Base-by-base conservation (phyloP, 805 yeast species). In the Scheffersomyces coipomensis region DNA sequence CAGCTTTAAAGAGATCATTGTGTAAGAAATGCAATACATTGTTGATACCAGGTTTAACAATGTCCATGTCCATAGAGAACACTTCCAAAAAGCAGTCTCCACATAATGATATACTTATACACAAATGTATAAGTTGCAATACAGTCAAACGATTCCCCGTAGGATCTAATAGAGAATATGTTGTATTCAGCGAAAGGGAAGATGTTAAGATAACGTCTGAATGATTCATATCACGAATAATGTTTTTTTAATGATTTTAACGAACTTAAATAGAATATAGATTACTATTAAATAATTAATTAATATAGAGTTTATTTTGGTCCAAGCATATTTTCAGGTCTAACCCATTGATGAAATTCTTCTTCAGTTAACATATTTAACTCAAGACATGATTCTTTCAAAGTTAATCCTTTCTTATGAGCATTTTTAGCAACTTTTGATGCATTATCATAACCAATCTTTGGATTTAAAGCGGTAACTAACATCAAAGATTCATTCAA, bases 21-120 rank as follows among this genome's bases (percentile, higher is more conserved):
- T 88, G 96, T 60, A 87, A 86, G 49, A 63, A 62, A 26, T 88
- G 96, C 58, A 61, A 74, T 33, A 56, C 79, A 7, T 43, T 75
- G 8, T 62, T 75, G 44, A 51, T 78, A 1, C 79, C 83, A 0
- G 83, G 81, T 0, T 36, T 66, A 13, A 69, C 73, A 15, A 51
- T 73, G 35, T 34, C 55, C 1, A 47, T 68, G 2, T 55, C 64
- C 16, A 39, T 82, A 1, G 67, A 60, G 24, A 79, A 81, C 50
- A 37, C 36, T 12, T 73, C 78, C 15, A 68, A 63, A 33, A 27
- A 37, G 0, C 34, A 58, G 22, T 24, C 48, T 1, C 48, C 55
- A 0, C 54, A 60, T 17, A 64, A 68, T 45, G 85, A 84, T 44
- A 59, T 75, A 0, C 56, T 83, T 36, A 71, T 70, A 19, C 55